Evolutionary conservation across 2,329 filamentous ascomycete genomes (phyloP).

Genomic region (Fusarium brachygibbosum): DNA sequence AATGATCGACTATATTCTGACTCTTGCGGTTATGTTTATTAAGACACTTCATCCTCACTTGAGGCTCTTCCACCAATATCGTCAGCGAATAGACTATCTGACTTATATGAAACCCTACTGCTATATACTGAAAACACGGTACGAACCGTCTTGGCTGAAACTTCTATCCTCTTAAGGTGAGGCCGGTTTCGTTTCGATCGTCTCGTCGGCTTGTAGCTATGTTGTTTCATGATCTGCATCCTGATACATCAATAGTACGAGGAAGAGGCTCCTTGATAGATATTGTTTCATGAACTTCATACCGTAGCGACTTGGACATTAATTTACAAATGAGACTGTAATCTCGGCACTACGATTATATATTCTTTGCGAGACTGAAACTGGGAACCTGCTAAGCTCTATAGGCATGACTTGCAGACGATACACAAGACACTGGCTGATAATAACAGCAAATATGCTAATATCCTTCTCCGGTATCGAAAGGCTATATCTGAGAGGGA

Average conservation of each 20-base stretch:
- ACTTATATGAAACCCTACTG: background rate
- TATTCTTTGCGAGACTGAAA: background rate
- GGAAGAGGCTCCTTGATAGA: too few relatives aligned
- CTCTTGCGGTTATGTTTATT: background rate
- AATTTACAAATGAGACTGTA: too few relatives aligned
- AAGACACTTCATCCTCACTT: background rate
- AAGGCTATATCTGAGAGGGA: background rate
- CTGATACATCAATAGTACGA: background rate
- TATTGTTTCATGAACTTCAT: background rate
- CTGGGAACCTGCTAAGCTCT: background rate
- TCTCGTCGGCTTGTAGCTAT: background rate
- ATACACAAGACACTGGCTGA: background rate
- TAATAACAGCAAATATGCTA: background rate
- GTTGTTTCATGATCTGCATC: constrained; percentile 9
- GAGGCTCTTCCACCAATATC: background rate
- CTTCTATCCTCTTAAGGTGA: background rate
- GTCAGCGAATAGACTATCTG: background rate
- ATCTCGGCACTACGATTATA: too few relatives aligned
- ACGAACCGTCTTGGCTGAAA: background rate
- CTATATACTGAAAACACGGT: constrained; percentile 1
- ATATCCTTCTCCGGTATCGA: background rate
- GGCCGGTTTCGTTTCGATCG: background rate
- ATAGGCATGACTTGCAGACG: background rate
- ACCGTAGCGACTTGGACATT: background rate
- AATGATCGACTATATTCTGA: background rate